Percentiles rank a stretch among this genome's conserved stretches.
Conservation (phyloP, 352 stramenopile genomes). For the Globisporangium polare region DNA sequence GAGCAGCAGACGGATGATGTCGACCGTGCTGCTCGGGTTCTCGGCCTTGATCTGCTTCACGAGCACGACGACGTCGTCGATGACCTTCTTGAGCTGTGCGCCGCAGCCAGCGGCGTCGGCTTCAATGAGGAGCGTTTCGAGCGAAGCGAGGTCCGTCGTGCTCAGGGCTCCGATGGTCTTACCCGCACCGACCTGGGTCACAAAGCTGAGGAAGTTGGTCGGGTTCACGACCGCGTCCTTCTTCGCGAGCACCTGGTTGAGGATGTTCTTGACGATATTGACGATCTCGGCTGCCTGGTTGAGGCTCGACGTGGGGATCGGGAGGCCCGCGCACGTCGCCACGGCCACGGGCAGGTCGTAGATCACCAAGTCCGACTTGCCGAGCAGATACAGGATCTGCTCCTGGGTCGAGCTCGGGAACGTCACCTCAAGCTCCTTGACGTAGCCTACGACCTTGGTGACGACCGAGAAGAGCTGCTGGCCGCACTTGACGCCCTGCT, state of each 20-base stretch:
- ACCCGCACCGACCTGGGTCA: conserved; percentile 14
- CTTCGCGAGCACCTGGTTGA: conserved; percentile 20
- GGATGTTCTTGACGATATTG: conserved; percentile 12
- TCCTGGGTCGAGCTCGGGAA: conserved; percentile 39
- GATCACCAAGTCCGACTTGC: conserved; percentile 52
- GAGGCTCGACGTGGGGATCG: not conserved
- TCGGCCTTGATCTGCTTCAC: conserved; percentile 37
- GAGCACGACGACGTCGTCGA: conserved; percentile 38
- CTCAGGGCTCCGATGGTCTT: not conserved
- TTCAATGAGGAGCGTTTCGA: not conserved
- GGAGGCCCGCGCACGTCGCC: conserved; percentile 34
- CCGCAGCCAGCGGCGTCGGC: conserved; percentile 29
- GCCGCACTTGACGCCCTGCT: conserved; percentile 38
- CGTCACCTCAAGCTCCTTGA: conserved; percentile 28
- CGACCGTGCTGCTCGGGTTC: conserved; percentile 20
- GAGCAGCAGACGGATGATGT: conserved; percentile 39
- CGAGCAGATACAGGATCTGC: conserved; percentile 42
- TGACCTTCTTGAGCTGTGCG: conserved; percentile 36
- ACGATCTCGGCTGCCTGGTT: conserved; percentile 7
- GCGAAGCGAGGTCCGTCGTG: not conserved
- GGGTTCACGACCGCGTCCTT: conserved; percentile 33
- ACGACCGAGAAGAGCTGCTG: conserved; percentile 42
- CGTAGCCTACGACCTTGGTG: conserved; percentile 38
- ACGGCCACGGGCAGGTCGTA: conserved; percentile 49
- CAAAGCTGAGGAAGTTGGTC: conserved; percentile 29